Base-by-base conservation (phyloP, 2,329 filamentous ascomycete genomes). In the Calonectria honghensis region DNA sequence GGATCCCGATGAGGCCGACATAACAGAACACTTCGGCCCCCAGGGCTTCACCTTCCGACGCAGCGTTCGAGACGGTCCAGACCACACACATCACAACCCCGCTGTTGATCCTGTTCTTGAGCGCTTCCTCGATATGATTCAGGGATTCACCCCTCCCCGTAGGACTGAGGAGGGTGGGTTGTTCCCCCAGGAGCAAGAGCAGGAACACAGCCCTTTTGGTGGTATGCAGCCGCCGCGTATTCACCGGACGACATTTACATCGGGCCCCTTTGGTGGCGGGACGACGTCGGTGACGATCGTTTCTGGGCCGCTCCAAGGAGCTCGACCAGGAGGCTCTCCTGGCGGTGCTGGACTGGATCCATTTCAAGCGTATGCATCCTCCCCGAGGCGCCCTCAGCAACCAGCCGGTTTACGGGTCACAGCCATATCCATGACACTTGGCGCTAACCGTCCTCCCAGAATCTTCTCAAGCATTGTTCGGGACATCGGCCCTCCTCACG, bases 1-100 rank as follows among this genome's bases (percentile, higher is more conserved):
- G 2, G 91, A 93, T 73, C 90, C 90, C 1, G 91, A 91, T 18
- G 90, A 92, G 78, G 89, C 85, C 32, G 89, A 92, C 78, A 90
- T 92, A 73, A 89, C 91, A 31, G 88, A 92, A 35, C 86, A 89
- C 48, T 63, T 87, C n/a, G 86, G 85, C 0, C 85, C 86, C 2
- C 83, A 85, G 48, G 86, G 87, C 11, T 84, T 89, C 74, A 83
- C 84, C 59, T 84, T 85, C 68, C 84, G 84, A 35, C 86, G 85
- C 37, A 84, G 82, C 24, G 83, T 85, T 35, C 82, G 83, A 67
- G 70, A 75, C 9, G 83, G 80, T 27, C 69, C 80, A 2, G 77
- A 78, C 29, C 74, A 76, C 16, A 72, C 65, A 3, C 76, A 73
- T 32, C 73, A 84, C 66, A 80, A 85, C 39, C 80, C 83, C 29